phyloP scores from a whole-genome alignment of 805 yeast genomes.

The Scheffersomyces coipomensis region DNA sequence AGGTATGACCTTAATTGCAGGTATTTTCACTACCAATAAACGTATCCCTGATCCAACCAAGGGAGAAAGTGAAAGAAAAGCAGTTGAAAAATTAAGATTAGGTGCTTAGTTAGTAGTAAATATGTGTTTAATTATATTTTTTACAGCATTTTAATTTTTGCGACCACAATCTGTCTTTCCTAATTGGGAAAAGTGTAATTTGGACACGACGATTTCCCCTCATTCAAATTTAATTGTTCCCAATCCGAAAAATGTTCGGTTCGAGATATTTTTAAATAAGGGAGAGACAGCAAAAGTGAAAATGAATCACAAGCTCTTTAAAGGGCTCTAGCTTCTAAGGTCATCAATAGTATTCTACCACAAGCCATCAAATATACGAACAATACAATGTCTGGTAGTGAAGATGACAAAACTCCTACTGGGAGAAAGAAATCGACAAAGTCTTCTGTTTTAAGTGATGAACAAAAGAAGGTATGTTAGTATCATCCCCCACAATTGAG shows the following conservation, averaged over 20 bases:
- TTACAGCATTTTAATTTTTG: neutral
- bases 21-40: slow-evolving; percentile 33
- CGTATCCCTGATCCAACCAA: slow-evolving; percentile 20
- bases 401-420: neutral
- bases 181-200: neutral
- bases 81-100: neutral
- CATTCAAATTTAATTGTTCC: too few species aligned
- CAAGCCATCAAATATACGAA: too few species aligned
- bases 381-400: neutral
- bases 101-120: too few species aligned
- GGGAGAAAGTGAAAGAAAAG: neutral
- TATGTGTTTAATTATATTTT: neutral
- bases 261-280: neutral
- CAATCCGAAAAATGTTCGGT: too few species aligned
- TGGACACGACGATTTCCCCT: neutral
- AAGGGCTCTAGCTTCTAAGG: too few species aligned
- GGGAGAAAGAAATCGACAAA: slow-evolving; percentile 19
- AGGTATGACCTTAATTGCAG: slow-evolving; percentile 21
- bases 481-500: neutral
- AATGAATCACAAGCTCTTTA: too few species aligned
- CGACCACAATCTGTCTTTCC: neutral
- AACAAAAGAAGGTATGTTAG: slow-evolving; percentile 32
- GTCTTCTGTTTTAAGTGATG: slow-evolving; percentile 30
- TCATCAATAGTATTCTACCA: too few species aligned
- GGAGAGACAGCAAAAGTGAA: too few species aligned